Evolutionary conservation across 2,329 filamentous ascomycete species (phyloP).

Genomic region (Fusarium pseudoanthophilum): DNA sequence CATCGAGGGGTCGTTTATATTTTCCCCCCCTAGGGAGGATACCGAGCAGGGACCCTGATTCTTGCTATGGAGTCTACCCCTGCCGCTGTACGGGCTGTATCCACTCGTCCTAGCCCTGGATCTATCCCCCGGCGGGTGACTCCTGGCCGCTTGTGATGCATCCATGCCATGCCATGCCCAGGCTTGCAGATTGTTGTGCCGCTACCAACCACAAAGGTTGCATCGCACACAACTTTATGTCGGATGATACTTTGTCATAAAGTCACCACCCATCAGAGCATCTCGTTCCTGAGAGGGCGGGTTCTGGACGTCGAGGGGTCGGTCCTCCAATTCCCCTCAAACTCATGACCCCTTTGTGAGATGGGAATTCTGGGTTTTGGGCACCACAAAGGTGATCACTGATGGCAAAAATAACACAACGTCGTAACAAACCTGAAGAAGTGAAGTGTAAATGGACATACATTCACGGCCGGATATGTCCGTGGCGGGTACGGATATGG

Average conservation of each 20-base stretch:
- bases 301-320: constrained; percentile 33
- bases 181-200: constrained; percentile 22
- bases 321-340: constrained; percentile 45
- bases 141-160: constrained; percentile 25
- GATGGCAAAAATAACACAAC: neutral
- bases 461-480: constrained; percentile 13
- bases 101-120: constrained; percentile 15
- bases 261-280: constrained; percentile 28
- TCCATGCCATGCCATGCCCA: constrained; percentile 26
- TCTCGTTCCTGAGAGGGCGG: constrained; percentile 19
- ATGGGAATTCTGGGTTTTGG: constrained; percentile 19
- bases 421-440: neutral
- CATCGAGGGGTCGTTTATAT: no score
- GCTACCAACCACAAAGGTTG: constrained; percentile 31
- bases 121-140: constrained; percentile 16
- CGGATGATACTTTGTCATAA: constrained; percentile 21
- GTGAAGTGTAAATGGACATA: neutral
- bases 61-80: constrained; percentile 24
- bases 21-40: no score
- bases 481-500: constrained; percentile 20
- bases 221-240: constrained; percentile 13
- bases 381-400: neutral
- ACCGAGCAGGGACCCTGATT: constrained; percentile 37
- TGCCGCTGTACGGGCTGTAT: constrained; percentile 10
- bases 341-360: constrained; percentile 38